These are phyloP conservation scores for Millerago galiae DNA, from an alignment of 805 yeast genomes.

Conservation along the genomic window DNA sequence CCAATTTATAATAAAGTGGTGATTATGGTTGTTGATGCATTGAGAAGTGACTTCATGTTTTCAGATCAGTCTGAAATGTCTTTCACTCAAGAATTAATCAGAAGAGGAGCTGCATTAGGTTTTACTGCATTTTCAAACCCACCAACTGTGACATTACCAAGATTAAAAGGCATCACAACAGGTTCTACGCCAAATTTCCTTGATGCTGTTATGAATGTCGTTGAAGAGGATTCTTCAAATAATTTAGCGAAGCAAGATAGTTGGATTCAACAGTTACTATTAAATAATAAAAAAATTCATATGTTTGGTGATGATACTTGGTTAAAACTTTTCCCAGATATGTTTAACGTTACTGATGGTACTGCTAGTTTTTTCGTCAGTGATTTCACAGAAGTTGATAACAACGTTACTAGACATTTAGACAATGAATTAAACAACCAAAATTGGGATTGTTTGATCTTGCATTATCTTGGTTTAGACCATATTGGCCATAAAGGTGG, in stretches of 20 bases:
- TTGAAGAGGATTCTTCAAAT: conserved; percentile 76
- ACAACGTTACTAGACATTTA: conserved; percentile 86
- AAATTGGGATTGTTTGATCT: conserved; percentile 78
- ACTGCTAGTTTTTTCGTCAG: conserved; percentile 92
- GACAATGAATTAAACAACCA: conserved; percentile 43
- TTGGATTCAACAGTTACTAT: conserved; percentile 68
- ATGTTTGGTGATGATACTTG: conserved; percentile 98
- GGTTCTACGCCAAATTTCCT: conserved; percentile 92
- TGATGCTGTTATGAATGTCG: conserved; percentile 90
- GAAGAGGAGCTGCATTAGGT: conserved; percentile 69
- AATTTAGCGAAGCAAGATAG: conserved; percentile 72
- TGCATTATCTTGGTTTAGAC: conserved; percentile 91
- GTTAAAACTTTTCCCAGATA: conserved; percentile 79
- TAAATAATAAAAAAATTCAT: conserved; percentile 40
- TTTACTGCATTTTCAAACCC: conserved; percentile 91
- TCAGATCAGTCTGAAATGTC: conserved; percentile 58
- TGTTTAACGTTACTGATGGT: conserved; percentile 68
- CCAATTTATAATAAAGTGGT: conserved; percentile 62
- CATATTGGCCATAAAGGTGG: conserved; percentile 99
- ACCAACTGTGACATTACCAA: conserved; percentile 93
- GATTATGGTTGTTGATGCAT: conserved; percentile 86
- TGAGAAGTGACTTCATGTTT: conserved; percentile 83
- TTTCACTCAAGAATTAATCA: conserved; percentile 58
- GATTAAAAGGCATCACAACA: conserved; percentile 88
- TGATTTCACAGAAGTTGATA: conserved; percentile 91